These are phyloP conservation scores for Vigna nakashimae DNA, from an alignment of 306 rosid genomes.

Conservation along the genomic window DNA sequence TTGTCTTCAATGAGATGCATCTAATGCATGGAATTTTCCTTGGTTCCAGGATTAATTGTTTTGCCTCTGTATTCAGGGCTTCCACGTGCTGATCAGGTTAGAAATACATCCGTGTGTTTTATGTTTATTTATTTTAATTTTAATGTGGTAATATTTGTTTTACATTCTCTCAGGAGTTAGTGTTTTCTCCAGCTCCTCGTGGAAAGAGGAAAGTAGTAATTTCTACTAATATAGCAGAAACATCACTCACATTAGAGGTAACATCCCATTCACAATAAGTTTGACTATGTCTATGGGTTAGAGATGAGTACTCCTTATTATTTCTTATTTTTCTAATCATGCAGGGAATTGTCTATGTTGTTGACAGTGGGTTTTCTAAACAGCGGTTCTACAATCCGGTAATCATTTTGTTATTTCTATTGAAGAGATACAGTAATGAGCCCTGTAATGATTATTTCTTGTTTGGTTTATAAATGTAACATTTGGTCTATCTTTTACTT, in stretches of 20 bases:
- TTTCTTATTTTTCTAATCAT: slow-evolving; percentile 43
- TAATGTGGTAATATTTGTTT: slow-evolving; percentile 41
- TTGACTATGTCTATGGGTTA: slow-evolving; percentile 3
- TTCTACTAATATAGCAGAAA: slow-evolving; percentile 96
- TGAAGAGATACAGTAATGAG: slow-evolving; percentile 22
- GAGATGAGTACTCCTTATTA: slow-evolving; percentile 20
- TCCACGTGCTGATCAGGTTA: slow-evolving; percentile 89
- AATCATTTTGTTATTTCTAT: slow-evolving; percentile 41
- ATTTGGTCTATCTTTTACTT: slow-evolving; percentile 10
- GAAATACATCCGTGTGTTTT: slow-evolving; percentile 40
- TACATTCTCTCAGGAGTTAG: slow-evolving; percentile 66
- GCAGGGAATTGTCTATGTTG: slow-evolving; percentile 94
- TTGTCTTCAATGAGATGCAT: neutral
- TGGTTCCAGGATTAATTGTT: slow-evolving; percentile 67
- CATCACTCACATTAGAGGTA: slow-evolving; percentile 93
- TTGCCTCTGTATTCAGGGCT: slow-evolving; percentile 97
- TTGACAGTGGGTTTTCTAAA: slow-evolving; percentile 96
- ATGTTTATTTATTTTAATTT: slow-evolving; percentile 29
- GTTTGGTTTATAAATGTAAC: slow-evolving; percentile 18
- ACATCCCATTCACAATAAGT: slow-evolving; percentile 34
- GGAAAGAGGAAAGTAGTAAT: slow-evolving; percentile 94
- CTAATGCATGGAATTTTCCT: slow-evolving; percentile 36
- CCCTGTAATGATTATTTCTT: slow-evolving; percentile 24
- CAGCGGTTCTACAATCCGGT: slow-evolving; percentile 95
- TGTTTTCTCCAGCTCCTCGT: slow-evolving; percentile 83